These are phyloP conservation scores for Didymella glomerata DNA, from an alignment of 2,329 filamentous ascomycete genomes.

Conservation along the genomic window DNA sequence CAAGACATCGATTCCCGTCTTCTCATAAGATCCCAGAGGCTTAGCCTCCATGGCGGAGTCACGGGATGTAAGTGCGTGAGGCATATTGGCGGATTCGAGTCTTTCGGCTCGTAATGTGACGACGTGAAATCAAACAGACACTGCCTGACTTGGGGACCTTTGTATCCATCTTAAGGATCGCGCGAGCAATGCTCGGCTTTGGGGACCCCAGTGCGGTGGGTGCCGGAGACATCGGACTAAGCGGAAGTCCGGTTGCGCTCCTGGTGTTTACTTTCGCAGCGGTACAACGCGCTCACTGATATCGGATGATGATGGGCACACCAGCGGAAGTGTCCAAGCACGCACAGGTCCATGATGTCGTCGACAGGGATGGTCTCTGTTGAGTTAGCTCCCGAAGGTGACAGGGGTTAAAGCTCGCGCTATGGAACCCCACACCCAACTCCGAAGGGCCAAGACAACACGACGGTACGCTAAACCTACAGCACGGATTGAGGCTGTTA, in stretches of 20 bases:
- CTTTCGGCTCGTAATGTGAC: slow-evolving; percentile 14
- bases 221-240: slow-evolving; percentile 32
- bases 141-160: slow-evolving; percentile 12
- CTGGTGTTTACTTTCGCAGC: slow-evolving; percentile 18
- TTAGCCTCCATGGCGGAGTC: slow-evolving; percentile 58
- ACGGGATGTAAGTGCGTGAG: slow-evolving; percentile 55
- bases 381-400: slow-evolving; percentile 23
- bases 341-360: slow-evolving; percentile 25
- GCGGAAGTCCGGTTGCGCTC: slow-evolving; percentile 15
- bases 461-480: slow-evolving; percentile 21
- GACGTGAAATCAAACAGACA: slow-evolving; percentile 16
- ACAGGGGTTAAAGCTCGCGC: slow-evolving; percentile 15
- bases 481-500: slow-evolving; percentile 20
- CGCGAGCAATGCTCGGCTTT: slow-evolving; percentile 28
- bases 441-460: slow-evolving; percentile 35
- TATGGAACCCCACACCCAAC: slow-evolving; percentile 47
- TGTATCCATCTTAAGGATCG: slow-evolving; percentile 27
- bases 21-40: slow-evolving; percentile 62
- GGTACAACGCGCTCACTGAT: slow-evolving; percentile 2
- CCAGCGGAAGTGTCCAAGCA: slow-evolving; percentile 26
- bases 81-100: slow-evolving; percentile 34
- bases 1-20: slow-evolving; percentile 52
- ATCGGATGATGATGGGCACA: slow-evolving; percentile 27
- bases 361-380: slow-evolving; percentile 17
- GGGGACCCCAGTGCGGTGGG: slow-evolving; percentile 30